Conservation (phyloP, 1,139 yeast genomes). For the Pichia sp. region DNA sequence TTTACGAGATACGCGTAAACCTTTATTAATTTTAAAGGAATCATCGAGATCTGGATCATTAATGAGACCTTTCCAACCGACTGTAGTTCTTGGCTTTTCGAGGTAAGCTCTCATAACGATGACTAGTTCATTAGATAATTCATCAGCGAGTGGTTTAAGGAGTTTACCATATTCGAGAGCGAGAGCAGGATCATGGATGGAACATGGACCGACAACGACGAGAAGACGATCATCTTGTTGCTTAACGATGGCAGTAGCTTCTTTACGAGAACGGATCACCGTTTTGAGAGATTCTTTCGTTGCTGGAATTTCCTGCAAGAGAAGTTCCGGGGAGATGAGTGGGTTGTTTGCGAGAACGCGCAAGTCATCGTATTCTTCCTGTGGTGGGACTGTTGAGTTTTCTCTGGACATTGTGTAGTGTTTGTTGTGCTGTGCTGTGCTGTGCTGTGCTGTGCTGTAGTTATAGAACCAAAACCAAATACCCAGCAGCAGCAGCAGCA, state of each 20-base stretch:
- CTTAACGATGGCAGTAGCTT: conserved; percentile 61
- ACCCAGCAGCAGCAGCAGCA: no score
- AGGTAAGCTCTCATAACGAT: conserved; percentile 95
- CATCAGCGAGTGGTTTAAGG: conserved; percentile 58
- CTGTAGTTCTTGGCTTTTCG: conserved; percentile 98
- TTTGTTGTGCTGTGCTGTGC: no score
- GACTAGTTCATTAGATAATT: conserved; percentile 67
- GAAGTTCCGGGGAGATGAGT: conserved; percentile 76
- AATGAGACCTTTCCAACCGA: conserved; percentile 98
- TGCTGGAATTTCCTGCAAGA: conserved; percentile 74
- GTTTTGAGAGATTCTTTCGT: conserved; percentile 52
- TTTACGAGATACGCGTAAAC: conserved; percentile 79
- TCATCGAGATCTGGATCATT: conserved; percentile 95
- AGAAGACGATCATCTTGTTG: conserved; percentile 73
- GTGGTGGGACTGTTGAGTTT: conserved; percentile 40
- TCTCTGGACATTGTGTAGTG: conserved; percentile 11
- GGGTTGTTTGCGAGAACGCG: conserved; percentile 91
- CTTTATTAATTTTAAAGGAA: conserved; percentile 91
- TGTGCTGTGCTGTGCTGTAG: no score
- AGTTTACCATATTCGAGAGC: conserved; percentile 83
- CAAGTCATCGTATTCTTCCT: conserved; percentile 79
- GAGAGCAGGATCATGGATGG: conserved; percentile 85
- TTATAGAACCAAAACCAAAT: no score
- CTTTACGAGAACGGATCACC: conserved; percentile 72
- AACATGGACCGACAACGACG: conserved; percentile 88